Evolutionary conservation across 2,329 filamentous ascomycete species (phyloP).

Genomic region (Amylocarpus encephaloides): DNA sequence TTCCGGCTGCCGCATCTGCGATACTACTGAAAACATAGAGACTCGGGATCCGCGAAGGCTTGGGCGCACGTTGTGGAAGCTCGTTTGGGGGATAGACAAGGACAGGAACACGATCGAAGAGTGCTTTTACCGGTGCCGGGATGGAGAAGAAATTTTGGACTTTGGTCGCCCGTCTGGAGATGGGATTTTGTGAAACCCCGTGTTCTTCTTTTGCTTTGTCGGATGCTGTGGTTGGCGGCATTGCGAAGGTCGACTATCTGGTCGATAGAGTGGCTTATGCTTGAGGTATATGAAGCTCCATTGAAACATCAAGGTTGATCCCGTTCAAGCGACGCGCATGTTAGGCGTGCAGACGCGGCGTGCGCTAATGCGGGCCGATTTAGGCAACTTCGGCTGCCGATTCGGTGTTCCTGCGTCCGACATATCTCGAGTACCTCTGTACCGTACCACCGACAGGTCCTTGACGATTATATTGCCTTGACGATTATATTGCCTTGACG

Average conservation of each 20-base stretch:
- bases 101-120: constrained; percentile 83
- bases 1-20: constrained; percentile 51
- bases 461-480: no score
- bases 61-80: constrained; percentile 58
- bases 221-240: constrained; percentile 11
- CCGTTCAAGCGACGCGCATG: neutral
- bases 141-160: constrained; percentile 35
- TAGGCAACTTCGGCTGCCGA: neutral
- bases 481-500: no score
- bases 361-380: neutral
- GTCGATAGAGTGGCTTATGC: neutral
- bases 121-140: constrained; percentile 67
- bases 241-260: constrained; percentile 1
- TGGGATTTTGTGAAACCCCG: constrained; percentile 9
- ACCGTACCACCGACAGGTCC: no score
- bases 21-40: constrained; percentile 74
- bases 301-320: neutral
- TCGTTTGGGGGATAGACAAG: constrained; percentile 67
- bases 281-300: neutral
- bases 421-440: no score
- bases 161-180: constrained; percentile 15
- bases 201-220: constrained; percentile 6
- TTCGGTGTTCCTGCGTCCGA: neutral
- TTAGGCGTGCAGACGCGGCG: neutral
- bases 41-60: constrained; percentile 40